Conservation (phyloP, 2,329 filamentous ascomycete genomes). For the Fusarium armeniacum region DNA sequence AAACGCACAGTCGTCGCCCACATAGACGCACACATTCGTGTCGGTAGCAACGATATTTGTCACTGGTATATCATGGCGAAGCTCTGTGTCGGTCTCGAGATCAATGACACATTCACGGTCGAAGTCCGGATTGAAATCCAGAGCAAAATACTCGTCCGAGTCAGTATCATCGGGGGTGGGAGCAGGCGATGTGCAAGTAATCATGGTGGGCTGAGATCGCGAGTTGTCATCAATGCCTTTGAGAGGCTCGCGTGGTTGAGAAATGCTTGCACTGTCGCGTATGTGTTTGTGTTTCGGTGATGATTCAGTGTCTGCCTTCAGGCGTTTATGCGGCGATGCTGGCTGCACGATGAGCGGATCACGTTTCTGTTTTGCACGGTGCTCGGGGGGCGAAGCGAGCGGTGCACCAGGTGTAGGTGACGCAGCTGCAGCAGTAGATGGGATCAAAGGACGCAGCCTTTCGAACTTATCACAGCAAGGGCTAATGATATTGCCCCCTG, state of each 20-base stretch:
- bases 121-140: not conserved
- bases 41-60: not conserved
- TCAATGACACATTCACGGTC: not conserved
- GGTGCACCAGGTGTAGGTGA: slow-evolving; percentile 18
- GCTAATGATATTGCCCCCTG: not conserved
- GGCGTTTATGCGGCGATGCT: slow-evolving; percentile 41
- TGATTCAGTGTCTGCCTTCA: slow-evolving; percentile 13
- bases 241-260: slow-evolving; percentile 41
- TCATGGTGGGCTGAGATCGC: slow-evolving; percentile 30
- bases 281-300: slow-evolving; percentile 6
- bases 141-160: slow-evolving; percentile 6
- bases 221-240: slow-evolving; percentile 47
- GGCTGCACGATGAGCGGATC: not conserved
- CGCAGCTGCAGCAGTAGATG: slow-evolving; percentile 19
- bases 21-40: slow-evolving; percentile 52
- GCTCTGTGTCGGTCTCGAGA: not conserved
- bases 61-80: not conserved
- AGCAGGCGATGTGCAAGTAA: not conserved
- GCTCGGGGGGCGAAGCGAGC: not conserved
- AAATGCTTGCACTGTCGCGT: not conserved
- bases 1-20: slow-evolving; percentile 57
- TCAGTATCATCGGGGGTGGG: not conserved
- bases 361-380: slow-evolving; percentile 9
- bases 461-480: not conserved
- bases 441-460: not conserved